phyloP scores from a whole-genome alignment of 2,329 filamentous ascomycete genomes.

The Colletotrichum sp. region DNA sequence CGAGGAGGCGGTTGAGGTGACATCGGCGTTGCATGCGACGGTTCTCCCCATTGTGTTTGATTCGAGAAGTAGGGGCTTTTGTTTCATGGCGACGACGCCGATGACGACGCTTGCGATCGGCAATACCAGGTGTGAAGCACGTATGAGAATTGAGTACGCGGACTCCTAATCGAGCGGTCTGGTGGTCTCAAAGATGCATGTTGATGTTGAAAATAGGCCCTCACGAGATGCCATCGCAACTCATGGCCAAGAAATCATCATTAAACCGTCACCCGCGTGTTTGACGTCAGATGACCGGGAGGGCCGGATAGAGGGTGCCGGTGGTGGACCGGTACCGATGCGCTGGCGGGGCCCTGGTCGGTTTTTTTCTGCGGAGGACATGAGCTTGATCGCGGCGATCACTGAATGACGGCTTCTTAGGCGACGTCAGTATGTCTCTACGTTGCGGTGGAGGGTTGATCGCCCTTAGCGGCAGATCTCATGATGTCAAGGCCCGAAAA shows the following conservation, averaged over 20 bases:
- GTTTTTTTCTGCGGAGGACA: background rate
- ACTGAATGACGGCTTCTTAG: background rate
- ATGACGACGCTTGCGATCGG: background rate
- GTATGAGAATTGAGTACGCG: background rate
- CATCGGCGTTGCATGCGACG: background rate
- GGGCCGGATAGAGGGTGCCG: background rate
- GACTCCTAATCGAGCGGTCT: background rate
- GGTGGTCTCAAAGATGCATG: background rate
- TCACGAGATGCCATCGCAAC: background rate
- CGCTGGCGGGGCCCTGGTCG: background rate
- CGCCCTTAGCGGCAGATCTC: background rate
- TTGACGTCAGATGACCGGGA: background rate
- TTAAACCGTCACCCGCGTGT: background rate
- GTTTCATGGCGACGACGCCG: background rate
- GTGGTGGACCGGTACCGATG: background rate
- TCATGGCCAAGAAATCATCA: background rate
- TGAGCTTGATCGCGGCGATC: background rate
- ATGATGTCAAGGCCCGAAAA: background rate
- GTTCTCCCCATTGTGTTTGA: background rate
- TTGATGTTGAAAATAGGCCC: background rate
- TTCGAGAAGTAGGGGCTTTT: background rate
- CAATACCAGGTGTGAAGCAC: background rate
- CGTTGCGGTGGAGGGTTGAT: background rate
- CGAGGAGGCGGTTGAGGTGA: background rate
- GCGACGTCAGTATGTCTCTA: background rate